Conservation (phyloP, 306 rosid genomes). For the Castanea mollissima region DNA sequence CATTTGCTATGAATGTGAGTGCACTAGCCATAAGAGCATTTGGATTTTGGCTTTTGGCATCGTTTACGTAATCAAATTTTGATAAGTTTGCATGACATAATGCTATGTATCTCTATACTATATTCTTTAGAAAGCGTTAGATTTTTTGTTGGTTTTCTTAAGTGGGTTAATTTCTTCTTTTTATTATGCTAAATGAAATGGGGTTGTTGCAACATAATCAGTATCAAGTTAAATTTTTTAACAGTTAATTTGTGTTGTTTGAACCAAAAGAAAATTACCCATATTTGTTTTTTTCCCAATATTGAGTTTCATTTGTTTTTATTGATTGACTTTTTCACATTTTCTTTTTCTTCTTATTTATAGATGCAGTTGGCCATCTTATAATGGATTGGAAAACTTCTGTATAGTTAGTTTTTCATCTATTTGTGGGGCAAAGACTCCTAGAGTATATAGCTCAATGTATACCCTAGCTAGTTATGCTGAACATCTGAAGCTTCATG, state of each 20-base stretch:
- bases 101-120: neutral
- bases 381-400: neutral
- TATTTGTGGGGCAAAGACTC: neutral
- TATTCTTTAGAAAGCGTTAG: constrained; percentile 22
- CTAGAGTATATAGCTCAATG: neutral
- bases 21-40: neutral
- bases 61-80: constrained; percentile 13
- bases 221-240: neutral
- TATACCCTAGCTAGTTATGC: neutral
- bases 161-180: constrained; percentile 3
- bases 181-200: constrained; percentile 8
- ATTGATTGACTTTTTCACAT: neutral
- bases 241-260: no score
- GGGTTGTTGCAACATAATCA: neutral
- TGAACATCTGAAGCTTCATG: neutral
- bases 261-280: no score
- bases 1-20: neutral
- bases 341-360: no score
- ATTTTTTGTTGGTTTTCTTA: constrained; percentile 9
- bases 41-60: constrained; percentile 4
- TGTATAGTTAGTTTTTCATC: neutral
- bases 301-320: neutral
- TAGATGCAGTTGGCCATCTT: neutral
- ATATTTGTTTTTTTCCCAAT: neutral
- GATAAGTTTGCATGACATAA: constrained; percentile 26